Percentiles rank a stretch among this genome's conserved stretches.
Evolutionary conservation across 768 basidiomycete species (phyloP).

Genomic region (Termitomyces sp.): DNA sequence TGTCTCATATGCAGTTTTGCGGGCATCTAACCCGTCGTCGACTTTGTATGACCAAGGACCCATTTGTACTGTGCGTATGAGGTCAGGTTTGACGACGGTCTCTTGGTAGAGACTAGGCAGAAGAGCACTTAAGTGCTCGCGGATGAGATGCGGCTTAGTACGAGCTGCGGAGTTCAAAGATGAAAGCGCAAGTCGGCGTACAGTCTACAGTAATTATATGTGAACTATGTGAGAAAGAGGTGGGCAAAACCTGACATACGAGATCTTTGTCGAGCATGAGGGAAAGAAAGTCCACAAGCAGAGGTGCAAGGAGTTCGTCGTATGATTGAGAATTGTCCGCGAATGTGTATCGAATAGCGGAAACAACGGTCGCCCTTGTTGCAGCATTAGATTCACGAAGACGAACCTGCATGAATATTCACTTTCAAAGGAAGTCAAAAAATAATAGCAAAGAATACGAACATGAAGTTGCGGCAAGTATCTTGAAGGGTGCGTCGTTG

Average conservation of each 20-base stretch:
- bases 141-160: conserved; percentile 87
- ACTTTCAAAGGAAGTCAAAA: not conserved
- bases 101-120: conserved; percentile 84
- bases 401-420: conserved; percentile 40
- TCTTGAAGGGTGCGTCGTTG: conserved; percentile 82
- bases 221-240: not conserved
- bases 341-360: conserved; percentile 92
- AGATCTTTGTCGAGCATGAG: conserved; percentile 86
- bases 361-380: conserved; percentile 82
- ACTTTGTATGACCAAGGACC: conserved; percentile 97
- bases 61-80: conserved; percentile 92
- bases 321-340: conserved; percentile 81
- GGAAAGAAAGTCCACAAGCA: conserved; percentile 88
- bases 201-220: conserved; percentile 47
- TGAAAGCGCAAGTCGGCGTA: conserved; percentile 85
- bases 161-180: conserved; percentile 93
- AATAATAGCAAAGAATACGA: conserved; percentile 28
- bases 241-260: conserved; percentile 36
- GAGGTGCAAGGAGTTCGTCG: conserved; percentile 84
- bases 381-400: conserved; percentile 63
- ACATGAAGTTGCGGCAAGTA: conserved; percentile 94
- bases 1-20: conserved; percentile 97
- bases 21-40: conserved; percentile 92
- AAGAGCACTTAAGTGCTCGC: conserved; percentile 72
- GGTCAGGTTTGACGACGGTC: conserved; percentile 69